Evolutionary conservation across 805 yeast genomes (phyloP).

Genomic region (Saccharomycopsis malanga): DNA sequence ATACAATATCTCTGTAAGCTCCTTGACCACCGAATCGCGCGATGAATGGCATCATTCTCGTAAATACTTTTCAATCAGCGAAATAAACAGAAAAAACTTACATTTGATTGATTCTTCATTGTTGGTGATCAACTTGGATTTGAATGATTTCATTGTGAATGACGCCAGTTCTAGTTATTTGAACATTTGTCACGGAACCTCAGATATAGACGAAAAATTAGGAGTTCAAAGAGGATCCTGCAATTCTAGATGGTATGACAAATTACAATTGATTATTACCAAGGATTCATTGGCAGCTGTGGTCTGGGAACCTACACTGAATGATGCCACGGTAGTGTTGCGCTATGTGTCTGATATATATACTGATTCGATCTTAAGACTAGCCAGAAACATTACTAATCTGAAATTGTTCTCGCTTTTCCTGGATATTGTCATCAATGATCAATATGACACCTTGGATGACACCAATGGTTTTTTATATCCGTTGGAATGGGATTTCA

Average conservation of each 20-base stretch:
- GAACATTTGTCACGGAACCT: conserved; percentile 70
- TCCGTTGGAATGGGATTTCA: conserved; percentile 17
- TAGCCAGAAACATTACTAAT: conserved; percentile 72
- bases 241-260: conserved; percentile 91
- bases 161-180: conserved; percentile 23
- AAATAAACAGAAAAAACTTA: conserved; percentile 48
- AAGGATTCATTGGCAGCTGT: conserved; percentile 84
- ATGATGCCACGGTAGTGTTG: conserved; percentile 87
- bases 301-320: conserved; percentile 85
- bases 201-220: conserved; percentile 48
- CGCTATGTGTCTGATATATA: conserved; percentile 84
- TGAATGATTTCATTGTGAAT: conserved; percentile 40
- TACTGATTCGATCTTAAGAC: conserved; percentile 79
- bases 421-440: conserved; percentile 25
- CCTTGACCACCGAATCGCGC: conserved; percentile 80
- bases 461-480: not conserved
- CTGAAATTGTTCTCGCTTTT: conserved; percentile 33
- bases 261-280: conserved; percentile 77
- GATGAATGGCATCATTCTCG: conserved; percentile 77
- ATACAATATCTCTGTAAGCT: conserved; percentile 58
- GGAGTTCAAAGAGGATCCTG: conserved; percentile 92
- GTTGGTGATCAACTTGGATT: conserved; percentile 76
- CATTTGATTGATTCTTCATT: conserved; percentile 68
- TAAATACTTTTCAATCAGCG: conserved; percentile 34
- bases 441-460: conserved; percentile 1